Evolutionary conservation across 2,329 filamentous ascomycete species (phyloP).

Genomic region (Trichoderma pleuroti): DNA sequence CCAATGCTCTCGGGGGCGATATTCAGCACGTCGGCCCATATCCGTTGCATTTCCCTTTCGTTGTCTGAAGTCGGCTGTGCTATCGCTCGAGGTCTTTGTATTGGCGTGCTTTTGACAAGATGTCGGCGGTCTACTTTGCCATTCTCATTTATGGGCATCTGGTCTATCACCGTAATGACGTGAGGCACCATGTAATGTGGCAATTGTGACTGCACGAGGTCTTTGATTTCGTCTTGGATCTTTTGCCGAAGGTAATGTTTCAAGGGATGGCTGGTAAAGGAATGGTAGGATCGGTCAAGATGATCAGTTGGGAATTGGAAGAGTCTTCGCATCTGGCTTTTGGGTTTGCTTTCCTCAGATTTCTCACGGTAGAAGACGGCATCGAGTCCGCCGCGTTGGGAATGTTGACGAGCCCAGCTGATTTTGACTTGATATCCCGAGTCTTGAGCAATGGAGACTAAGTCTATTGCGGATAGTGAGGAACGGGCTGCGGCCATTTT

Average conservation of each 20-base stretch:
- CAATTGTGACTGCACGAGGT: not conserved
- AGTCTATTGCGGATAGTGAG: not conserved
- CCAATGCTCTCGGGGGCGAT: not conserved
- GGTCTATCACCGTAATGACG: not conserved
- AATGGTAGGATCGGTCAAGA: not conserved
- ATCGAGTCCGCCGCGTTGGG: not conserved
- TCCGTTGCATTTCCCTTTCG: not conserved
- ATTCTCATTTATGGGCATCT: not conserved
- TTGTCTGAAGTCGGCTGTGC: not conserved
- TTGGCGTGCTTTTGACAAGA: not conserved
- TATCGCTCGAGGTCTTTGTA: not conserved
- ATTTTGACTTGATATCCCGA: not conserved
- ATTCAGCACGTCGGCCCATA: not conserved
- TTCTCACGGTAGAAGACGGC: not conserved
- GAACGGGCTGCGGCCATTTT: not conserved
- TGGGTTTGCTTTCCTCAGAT: not conserved
- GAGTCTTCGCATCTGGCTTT: not conserved
- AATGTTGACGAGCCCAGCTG: not conserved
- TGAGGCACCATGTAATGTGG: not conserved
- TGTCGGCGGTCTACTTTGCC: not conserved
- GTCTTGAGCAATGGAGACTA: not conserved
- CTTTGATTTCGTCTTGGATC: not conserved
- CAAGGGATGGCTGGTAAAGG: not conserved
- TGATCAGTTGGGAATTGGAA: not conserved
- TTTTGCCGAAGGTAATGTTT: not conserved